Evolutionary conservation across 176 grass and related monocot species (phyloP), one percentile per base, ranked within the genome.

Genomic region (Phyllostachys edulis): DNA sequence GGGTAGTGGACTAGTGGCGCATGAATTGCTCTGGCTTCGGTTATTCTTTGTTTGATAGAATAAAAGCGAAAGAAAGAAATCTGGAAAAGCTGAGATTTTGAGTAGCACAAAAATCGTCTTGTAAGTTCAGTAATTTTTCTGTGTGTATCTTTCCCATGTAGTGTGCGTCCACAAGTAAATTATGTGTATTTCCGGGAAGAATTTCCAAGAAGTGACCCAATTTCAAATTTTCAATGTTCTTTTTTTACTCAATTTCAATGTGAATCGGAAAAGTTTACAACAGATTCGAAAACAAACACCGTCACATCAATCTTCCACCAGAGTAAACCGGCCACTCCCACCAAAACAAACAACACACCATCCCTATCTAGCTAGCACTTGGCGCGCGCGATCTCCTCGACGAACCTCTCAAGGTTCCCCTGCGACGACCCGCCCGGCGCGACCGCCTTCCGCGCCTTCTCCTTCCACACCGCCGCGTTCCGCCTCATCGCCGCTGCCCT

Each of bases 401-500:
- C 13, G 26, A 90, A 51, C 16, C 23, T 80, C 10, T 90, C 60
- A 4, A 90, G 29, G 80, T 90, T 80, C 5, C 3, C 4, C 0
- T 4, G n/a, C 44, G 88, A 90, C 37, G 74, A 66, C 49, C 78
- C 82, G 8, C 82, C 83, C 26, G 69, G 34, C 27, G 70, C 32
- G 16, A 80, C 82, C 5, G 80, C 88, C 70, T 20, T 34, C 42
- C 6, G 39, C 2, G 83, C 90, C 74, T 73, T 89, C 26, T 56
- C 59, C 82, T 87, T 95, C 90, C 88, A 95, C 63, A 82, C 15
- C 38, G 41, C 80, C 21, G 80, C 86, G 73, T 15, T 79, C 77
- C 42, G 9, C 42, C 42, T 45, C 42, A 45, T 24, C 29, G 49
- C 79, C 26, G 83, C 85, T 69, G 85, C 89, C 70, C 83, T 89